Evolutionary conservation across 2,329 filamentous ascomycete species (phyloP), one percentile per base, ranked within the genome.

Genomic region (Aspergillus novofumigatus): DNA sequence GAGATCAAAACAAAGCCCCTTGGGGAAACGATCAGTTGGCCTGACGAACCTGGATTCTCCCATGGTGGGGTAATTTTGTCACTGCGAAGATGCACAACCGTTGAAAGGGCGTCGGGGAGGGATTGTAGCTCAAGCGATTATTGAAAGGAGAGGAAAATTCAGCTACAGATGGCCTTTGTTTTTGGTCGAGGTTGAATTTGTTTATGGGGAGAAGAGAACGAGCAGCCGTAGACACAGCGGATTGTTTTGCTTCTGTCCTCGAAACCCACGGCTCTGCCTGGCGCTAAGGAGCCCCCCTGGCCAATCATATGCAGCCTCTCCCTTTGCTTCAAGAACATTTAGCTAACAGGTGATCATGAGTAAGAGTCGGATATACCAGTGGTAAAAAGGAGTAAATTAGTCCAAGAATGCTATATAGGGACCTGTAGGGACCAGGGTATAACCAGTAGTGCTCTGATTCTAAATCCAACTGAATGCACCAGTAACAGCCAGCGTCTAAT

Each of bases 31-130:
- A 20, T 45, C 45, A 35, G 20, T 41, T 49, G 51, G 56, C 48
- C 53, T 35, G 51, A 62, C 73, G 60, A 76, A 86, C 84, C 84
- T 83, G 70, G 84, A 87, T 80, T 86, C 84, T 75, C 83, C 82
- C 84, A 87, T 87, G 67, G 75, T 78, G 76, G 72, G 70, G 72
- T 70, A 71, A 49, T 57, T 53, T 55, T 58, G 58, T 51, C 28
- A 57, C 55, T 52, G 56, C 47, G 54, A 38, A 26, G 52, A 57
- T 58, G 25, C 21, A 47, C 21, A 25, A 25, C 42, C 49, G 48
- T 41, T 23, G 35, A 21, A 50, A 28, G 38, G 41, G 26, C 51
- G 41, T 51, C 56, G 52, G 41, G 42, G 52, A 55, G 38, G 56
- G 48, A 42, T 32, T 14, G 21, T 10, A 47, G 10, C 7, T 25